A percentile compares a stretch with the other conserved stretches of the same genome.
Conservation (phyloP, 495 filamentous ascomycete genomes). For the Talaromyces wortmannii region DNA sequence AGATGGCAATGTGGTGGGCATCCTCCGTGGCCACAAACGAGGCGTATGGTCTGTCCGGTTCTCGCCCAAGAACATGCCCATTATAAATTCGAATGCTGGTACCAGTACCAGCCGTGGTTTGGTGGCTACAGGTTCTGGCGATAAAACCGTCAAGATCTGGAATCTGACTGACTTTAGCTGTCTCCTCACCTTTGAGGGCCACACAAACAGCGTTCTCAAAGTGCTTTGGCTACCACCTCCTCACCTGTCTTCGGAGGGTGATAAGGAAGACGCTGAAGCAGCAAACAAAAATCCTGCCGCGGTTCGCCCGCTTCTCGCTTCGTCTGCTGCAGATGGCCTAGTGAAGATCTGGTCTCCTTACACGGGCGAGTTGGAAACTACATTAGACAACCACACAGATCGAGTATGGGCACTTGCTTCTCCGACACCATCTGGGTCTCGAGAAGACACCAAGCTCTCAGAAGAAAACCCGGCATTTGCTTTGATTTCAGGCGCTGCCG, state of each 20-base stretch:
- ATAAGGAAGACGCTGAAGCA: slow-evolving; percentile 25
- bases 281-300: slow-evolving; percentile 13
- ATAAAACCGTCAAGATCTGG: slow-evolving; percentile 96
- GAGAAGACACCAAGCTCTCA: slow-evolving; percentile 27
- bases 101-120: slow-evolving; percentile 59
- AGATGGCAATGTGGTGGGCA: slow-evolving; percentile 79
- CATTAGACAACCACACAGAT: slow-evolving; percentile 93
- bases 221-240: slow-evolving; percentile 78
- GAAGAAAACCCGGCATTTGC: slow-evolving; percentile 31
- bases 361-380: slow-evolving; percentile 74
- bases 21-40: slow-evolving; percentile 84
- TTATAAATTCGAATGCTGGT: slow-evolving; percentile 60
- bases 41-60: slow-evolving; percentile 95
- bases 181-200: slow-evolving; percentile 88
- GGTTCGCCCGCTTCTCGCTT: slow-evolving; percentile 60
- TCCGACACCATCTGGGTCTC: slow-evolving; percentile 46
- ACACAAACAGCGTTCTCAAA: slow-evolving; percentile 91
- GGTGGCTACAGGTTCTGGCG: slow-evolving; percentile 81
- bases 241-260: slow-evolving; percentile 29
- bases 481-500: slow-evolving; percentile 82
- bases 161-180: slow-evolving; percentile 89
- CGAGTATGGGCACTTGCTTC: slow-evolving; percentile 84
- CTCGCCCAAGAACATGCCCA: slow-evolving; percentile 68
- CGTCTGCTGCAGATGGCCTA: slow-evolving; percentile 88
- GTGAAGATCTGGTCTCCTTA: slow-evolving; percentile 91